Base-by-base conservation (phyloP, 352 stramenopile genomes). In the Pythium monospermum region DNA sequence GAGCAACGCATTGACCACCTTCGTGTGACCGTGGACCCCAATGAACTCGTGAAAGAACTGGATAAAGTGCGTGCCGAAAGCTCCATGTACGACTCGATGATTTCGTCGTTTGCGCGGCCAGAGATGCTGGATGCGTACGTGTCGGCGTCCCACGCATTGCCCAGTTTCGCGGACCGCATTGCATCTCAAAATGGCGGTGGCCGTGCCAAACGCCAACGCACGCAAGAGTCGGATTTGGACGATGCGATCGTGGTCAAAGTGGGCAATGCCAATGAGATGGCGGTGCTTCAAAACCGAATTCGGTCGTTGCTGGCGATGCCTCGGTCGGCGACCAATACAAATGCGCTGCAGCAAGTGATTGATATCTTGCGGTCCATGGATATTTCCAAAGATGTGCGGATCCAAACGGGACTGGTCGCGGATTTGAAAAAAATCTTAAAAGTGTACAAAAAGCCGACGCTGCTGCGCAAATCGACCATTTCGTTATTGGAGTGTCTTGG, bases 381-480 rank as follows among this genome's bases (percentile, higher is more conserved):
- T 15, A 64, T 93, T 28, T 65, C 82, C 3, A 66, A 65, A 4
- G 79, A 90, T n/a, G 76, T 87, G 21, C 76, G 79, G 15, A 73
- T 88, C 19, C 72, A 87, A 43, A 86, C 79, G 7, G 73, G 71
- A 3, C 47, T 93, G 12, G 77, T 89, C 19, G 75, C 71, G 0
- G 77, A 93, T 21, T 51, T 93, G 21, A 91, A 93, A 64, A 73
- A 67, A 28, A 79, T 93, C 54, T 59, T 93, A 22, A 88, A 85
- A 49, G 60, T 66, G 0, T 91, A 87, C 55, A 85, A 74, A 54
- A 91, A 91, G 66, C 82, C 82, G n/a, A 86, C 75, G 19, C 64
- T 91, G 35, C 52, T 93, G 33, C 82, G 82, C 12, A 85, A 85
- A 51, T 63, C 73, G 38, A 88, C 76, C 6, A 80, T 87, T 41